Conservation (phyloP, 1,284 basidiomycete genomes). For the Ceratobasidium sp. region DNA sequence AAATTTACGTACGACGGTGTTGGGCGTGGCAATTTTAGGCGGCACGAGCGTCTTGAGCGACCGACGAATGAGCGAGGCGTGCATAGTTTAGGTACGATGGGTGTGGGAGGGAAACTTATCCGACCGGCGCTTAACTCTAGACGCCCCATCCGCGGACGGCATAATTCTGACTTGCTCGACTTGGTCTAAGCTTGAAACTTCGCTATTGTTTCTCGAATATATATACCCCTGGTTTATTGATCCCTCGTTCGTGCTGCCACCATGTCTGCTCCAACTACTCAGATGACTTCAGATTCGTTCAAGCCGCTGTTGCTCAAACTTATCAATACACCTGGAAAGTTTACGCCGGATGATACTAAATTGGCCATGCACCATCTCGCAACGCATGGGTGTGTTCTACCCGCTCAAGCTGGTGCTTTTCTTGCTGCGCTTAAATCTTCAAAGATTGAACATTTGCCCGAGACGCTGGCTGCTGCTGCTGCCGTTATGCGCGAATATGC, state of each 20-base stretch:
- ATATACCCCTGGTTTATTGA: background rate
- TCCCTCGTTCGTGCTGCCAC: background rate
- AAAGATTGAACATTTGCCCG: slow-evolving; percentile 73
- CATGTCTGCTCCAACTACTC: background rate
- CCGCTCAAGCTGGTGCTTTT: slow-evolving; percentile 82
- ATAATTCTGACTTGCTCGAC: too few relatives aligned
- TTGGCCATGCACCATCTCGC: slow-evolving; percentile 76
- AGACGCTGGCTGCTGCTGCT: slow-evolving; percentile 78
- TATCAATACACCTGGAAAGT: slow-evolving; percentile 76
- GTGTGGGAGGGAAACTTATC: slow-evolving; percentile 37
- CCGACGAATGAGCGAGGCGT: slow-evolving; percentile 81
- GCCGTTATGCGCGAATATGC: slow-evolving; percentile 72
- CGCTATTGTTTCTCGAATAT: background rate
- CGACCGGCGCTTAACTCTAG: slow-evolving; percentile 6
- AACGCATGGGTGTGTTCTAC: slow-evolving; percentile 61
- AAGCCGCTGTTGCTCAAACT: slow-evolving; percentile 76
- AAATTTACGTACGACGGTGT: slow-evolving; percentile 71
- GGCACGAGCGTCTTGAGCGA: slow-evolving; percentile 84
- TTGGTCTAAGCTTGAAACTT: too few relatives aligned
- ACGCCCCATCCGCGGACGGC: too few relatives aligned
- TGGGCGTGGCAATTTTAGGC: slow-evolving; percentile 93
- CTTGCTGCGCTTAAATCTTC: slow-evolving; percentile 81
- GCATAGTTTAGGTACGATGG: slow-evolving; percentile 59
- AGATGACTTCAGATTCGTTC: slow-evolving; percentile 64
- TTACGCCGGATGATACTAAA: slow-evolving; percentile 73